Base-by-base conservation (phyloP, 192 early-diverging fungal species). In the Entomortierella parvispora region DNA sequence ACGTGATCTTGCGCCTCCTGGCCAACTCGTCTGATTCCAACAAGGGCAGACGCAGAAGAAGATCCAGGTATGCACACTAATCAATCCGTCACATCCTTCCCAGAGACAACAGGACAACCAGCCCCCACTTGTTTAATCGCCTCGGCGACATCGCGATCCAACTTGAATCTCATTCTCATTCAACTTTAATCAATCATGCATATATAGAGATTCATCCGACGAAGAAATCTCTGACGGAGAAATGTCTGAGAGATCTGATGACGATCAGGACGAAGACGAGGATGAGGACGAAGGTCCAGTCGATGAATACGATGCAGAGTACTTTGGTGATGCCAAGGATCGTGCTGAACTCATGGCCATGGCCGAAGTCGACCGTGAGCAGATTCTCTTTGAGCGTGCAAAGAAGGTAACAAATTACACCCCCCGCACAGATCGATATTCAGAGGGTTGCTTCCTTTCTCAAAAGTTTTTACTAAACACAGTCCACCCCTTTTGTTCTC, bases 311-410 rank as follows among this genome's bases (percentile, higher is more conserved):
- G 92, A 88, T n/a, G 84, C 86, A 6, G 92, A 93, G 42, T 80
- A 88, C 53, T 92, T 90, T 86, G 88, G 88, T 47, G 89, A 91
- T 62, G 87, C 90, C 49, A 84, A 87, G 20, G 92, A 93, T 74
- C 52, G 84, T 20, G 68, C 64, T 44, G 81, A 81, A 62, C 82
- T 93, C 25, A 76, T 83, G 25, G 84, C 89, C 23, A 77, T 93
- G 59, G 79, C 83, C 11, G 93, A 92, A 71, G 82, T 94, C 20
- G 91, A 93, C 49, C 84, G 93, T 55, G 93, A 94, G 68, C 83
- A 82, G 31, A 92, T 93, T 79, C 81, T 94, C 37, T 80, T 87
- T 10, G 93, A 94, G 49, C 88, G 93, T 29, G 86, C 89, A 25
- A 92, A 94, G 57, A 84, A 80, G 70, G 83, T 84, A 63, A 20